Evolutionary conservation across 2,329 filamentous ascomycete species (phyloP).

Genomic region (Colletotrichum eremochloae): DNA sequence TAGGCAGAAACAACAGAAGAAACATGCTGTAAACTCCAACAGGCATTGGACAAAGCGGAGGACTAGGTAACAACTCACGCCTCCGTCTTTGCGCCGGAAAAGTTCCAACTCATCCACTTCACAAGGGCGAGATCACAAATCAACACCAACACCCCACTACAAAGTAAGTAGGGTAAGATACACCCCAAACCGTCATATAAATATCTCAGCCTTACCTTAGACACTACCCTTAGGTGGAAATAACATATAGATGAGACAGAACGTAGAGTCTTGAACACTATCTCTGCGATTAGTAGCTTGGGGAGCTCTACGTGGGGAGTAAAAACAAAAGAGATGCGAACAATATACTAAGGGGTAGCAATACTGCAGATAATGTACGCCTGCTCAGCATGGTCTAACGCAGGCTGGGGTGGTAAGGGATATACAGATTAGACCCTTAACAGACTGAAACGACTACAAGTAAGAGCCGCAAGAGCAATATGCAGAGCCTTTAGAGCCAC

Average conservation of each 20-base stretch:
- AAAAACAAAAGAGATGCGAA: constrained; percentile 44
- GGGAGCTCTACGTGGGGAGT: constrained; percentile 46
- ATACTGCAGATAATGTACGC: constrained; percentile 47
- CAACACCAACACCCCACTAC: constrained; percentile 42
- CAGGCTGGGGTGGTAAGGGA: constrained; percentile 25
- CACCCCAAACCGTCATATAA: constrained; percentile 21
- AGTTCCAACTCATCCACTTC: constrained; percentile 46
- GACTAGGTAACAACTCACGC: constrained; percentile 43
- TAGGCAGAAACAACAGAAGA: constrained; percentile 32
- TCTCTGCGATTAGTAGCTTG: constrained; percentile 45
- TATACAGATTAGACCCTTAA: not conserved
- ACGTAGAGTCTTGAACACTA: constrained; percentile 41
- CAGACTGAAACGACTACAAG: not conserved
- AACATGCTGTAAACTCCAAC: constrained; percentile 43
- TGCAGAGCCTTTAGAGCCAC: not conserved
- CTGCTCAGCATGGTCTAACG: constrained; percentile 46
- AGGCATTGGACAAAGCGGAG: constrained; percentile 36
- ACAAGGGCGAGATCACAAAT: constrained; percentile 34
- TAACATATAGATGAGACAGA: constrained; percentile 45
- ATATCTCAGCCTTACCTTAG: constrained; percentile 46
- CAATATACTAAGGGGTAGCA: constrained; percentile 46
- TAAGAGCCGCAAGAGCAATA: not conserved
- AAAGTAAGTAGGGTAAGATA: constrained; percentile 28
- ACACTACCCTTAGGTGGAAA: constrained; percentile 45
- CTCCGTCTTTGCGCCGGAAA: constrained; percentile 44